Base-by-base conservation (phyloP, 2,329 filamentous ascomycete genomes). In the Trichoderma harzianum region DNA sequence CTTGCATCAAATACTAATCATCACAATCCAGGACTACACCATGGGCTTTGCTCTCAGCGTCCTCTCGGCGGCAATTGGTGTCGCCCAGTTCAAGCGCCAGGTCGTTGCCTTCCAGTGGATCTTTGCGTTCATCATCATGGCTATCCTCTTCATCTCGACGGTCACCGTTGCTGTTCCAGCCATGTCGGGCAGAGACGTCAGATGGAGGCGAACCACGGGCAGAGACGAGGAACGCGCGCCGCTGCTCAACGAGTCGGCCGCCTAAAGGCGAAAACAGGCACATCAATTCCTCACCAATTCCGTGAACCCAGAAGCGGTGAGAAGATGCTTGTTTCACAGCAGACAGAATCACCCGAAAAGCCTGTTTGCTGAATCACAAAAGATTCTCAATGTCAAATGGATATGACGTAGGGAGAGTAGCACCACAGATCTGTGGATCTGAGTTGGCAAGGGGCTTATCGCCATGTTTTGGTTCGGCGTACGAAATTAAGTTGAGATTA, bases 91-190 rank as follows among this genome's bases (percentile, higher is more conserved):
- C 83, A 84, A 90, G 65, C 86, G 87, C 77, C 90, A 94, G 79
- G 81, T 91, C 72, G 86, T 97, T 75, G 92, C 93, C 7, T 85
- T 97, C 74, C 94, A 97, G 83, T 97, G 94, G 94, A 95, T 97
- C 82, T 97, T 97, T 80, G 92, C 94, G 39, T 96, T 97, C 78
- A 85, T 90, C 74, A 94, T 97, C 79, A 94, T 95, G 86, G 88
- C 86, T 1, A 79, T 93, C 30, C 87, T 97, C 68, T 92, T 96
- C 79, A 80, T 94, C 24, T 82, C 89, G 21, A 93, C 92, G 1
- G 77, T 93, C 3, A 81, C 87, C 18, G 84, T 94, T 67, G 91
- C 89, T 3, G 81, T 92, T 39, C 91, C 92, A 0, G 87, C 87
- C 26, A 85, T 90, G 78, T 85, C 89, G 14, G 91, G 91, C 72